phyloP scores from a whole-genome alignment of 306 rosid species.

The Dicorynia guianensis region DNA sequence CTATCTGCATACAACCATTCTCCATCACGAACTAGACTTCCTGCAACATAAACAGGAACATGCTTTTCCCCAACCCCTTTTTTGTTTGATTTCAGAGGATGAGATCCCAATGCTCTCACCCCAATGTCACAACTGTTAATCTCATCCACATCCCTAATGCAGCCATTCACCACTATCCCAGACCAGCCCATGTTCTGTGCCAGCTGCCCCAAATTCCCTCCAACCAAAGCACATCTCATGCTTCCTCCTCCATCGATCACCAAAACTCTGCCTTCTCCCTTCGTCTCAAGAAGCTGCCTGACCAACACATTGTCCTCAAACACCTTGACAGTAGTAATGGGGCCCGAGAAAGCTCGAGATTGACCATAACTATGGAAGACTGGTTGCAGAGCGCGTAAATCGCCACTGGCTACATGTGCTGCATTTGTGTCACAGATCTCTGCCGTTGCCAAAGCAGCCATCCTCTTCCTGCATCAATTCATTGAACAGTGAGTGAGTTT shows the following conservation, averaged over 20 bases:
- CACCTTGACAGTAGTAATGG: constrained; percentile 65
- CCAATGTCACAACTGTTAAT: constrained; percentile 74
- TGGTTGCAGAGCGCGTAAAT: constrained; percentile 55
- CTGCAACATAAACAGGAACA: constrained; percentile 63
- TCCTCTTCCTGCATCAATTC: constrained; percentile 24
- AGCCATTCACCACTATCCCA: constrained; percentile 83
- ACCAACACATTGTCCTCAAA: constrained; percentile 82
- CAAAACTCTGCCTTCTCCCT: constrained; percentile 65
- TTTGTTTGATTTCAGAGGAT: constrained; percentile 69
- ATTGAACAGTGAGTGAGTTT: too few species aligned
- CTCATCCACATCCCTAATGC: constrained; percentile 90
- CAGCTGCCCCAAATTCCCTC: constrained; percentile 54
- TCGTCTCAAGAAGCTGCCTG: constrained; percentile 63
- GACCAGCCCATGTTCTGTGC: constrained; percentile 70
- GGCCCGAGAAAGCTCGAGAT: constrained; percentile 60
- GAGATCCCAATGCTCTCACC: constrained; percentile 75
- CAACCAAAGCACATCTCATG: constrained; percentile 54
- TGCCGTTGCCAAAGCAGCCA: constrained; percentile 49
- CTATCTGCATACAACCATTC: constrained; percentile 88
- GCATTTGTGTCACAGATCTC: constrained; percentile 55
- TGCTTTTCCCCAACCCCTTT: constrained; percentile 63
- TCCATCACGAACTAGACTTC: constrained; percentile 67
- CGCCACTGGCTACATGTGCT: constrained; percentile 42
- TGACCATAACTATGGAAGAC: constrained; percentile 64
- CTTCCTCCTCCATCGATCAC: constrained; percentile 61